phyloP scores from a whole-genome alignment of 2,329 filamentous ascomycete genomes.

The Fusarium miscanthi region DNA sequence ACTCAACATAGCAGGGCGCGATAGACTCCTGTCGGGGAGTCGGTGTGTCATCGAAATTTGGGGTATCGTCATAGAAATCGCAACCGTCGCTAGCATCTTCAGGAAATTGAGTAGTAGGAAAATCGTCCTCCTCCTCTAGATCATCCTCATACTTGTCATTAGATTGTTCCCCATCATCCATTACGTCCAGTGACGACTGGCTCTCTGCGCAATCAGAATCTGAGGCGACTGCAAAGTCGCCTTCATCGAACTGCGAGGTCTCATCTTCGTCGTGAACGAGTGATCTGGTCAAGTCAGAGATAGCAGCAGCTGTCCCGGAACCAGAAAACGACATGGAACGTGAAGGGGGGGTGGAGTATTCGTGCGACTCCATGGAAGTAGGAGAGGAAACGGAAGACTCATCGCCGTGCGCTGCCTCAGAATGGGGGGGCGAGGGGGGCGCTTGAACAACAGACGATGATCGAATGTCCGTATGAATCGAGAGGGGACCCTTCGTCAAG shows the following conservation, averaged over 20 bases:
- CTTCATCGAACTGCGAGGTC: conserved; percentile 58
- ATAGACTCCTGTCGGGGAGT: conserved; percentile 55
- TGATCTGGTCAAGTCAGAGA: conserved; percentile 46
- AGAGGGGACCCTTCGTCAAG: conserved; percentile 59
- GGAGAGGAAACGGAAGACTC: conserved; percentile 55
- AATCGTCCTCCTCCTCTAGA: conserved; percentile 49
- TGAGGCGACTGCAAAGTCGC: conserved; percentile 57
- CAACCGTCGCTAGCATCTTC: conserved; percentile 53
- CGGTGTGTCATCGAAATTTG: conserved; percentile 58
- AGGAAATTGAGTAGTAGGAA: conserved; percentile 54
- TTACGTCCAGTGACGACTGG: conserved; percentile 48
- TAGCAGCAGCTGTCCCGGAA: conserved; percentile 58
- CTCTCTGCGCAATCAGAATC: conserved; percentile 59
- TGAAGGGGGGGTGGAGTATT: conserved; percentile 54
- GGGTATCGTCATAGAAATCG: conserved; percentile 50
- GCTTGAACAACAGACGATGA: conserved; percentile 36
- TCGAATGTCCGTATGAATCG: conserved; percentile 43
- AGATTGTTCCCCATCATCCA: conserved; percentile 46
- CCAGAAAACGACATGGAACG: conserved; percentile 65
- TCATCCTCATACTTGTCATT: conserved; percentile 49
- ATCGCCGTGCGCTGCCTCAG: conserved; percentile 60
- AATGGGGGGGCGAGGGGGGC: conserved; percentile 57
- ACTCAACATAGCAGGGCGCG: conserved; percentile 53
- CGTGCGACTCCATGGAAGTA: conserved; percentile 48
- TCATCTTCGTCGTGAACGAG: conserved; percentile 55